Percentiles rank a stretch among this genome's conserved stretches.
phyloP scores from a whole-genome alignment of 371 early-diverging fungal genomes.

The Lichtheimia hyalospora region DNA sequence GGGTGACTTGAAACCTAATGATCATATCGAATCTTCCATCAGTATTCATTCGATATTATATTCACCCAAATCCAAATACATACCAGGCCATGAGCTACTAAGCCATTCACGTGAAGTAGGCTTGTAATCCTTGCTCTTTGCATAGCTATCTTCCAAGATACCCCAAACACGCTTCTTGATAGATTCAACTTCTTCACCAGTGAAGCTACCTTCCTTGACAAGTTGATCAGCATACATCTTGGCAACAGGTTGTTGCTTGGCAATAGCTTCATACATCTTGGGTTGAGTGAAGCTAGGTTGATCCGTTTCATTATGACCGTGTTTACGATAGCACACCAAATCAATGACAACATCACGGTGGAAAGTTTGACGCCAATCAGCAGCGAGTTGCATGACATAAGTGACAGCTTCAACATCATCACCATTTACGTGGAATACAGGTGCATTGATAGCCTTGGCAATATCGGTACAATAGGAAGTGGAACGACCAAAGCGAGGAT shows the following conservation, averaged over 20 bases:
- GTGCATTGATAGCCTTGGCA: conserved; percentile 94
- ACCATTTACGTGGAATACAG: conserved; percentile 97
- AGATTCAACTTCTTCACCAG: conserved; percentile 78
- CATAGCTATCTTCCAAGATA: conserved; percentile 89
- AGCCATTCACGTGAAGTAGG: conserved; percentile 92
- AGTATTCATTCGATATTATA: conserved; percentile 4
- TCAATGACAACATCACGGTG: conserved; percentile 96
- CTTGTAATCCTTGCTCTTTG: conserved; percentile 86
- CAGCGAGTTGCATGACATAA: conserved; percentile 89
- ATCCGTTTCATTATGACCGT: conserved; percentile 98
- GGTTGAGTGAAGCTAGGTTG: conserved; percentile 98
- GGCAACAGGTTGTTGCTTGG: conserved; percentile 79
- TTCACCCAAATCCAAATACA: not conserved
- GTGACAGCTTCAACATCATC: conserved; percentile 97
- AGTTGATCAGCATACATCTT: conserved; percentile 84
- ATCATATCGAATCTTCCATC: not conserved
- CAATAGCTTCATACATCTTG: conserved; percentile 92
- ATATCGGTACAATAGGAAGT: conserved; percentile 98
- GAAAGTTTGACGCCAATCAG: conserved; percentile 95
- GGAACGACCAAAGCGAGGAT: conserved; percentile 92
- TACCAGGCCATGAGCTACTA: conserved; percentile 86
- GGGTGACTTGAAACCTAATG: conserved; percentile 70
- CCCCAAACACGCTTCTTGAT: conserved; percentile 91
- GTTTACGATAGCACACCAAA: conserved; percentile 94
- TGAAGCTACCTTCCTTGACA: conserved; percentile 80